Base-by-base conservation (phyloP, 768 basidiomycete species). In the Coprinellus aureogranulatus region DNA sequence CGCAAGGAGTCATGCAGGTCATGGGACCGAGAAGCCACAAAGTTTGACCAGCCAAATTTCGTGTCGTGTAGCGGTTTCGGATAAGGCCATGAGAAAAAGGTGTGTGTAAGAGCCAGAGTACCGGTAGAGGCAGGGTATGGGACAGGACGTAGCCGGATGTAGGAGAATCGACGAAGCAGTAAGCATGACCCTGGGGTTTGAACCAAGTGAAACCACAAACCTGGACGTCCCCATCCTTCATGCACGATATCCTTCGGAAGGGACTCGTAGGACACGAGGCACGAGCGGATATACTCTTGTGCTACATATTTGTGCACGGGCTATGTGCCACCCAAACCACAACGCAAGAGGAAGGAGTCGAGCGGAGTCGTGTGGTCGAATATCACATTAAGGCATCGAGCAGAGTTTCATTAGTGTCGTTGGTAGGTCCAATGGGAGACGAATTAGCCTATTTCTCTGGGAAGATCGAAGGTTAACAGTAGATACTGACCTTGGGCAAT, bases 161-260 rank as follows among this genome's bases (percentile, higher is more conserved):
- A 48, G 18, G 58, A 54, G 34, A 14, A 6, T 14, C 34, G 34
- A 48, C 34, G 14, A 34, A 14, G 6, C 34, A 34, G 34, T 34
- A 34, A 34, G 34, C 34, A 34, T 14, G 34, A 34, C 34, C 34
- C 34, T 34, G 14, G 34, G 14, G 14, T 6, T 14, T 14, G 34
- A 34, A 34, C 34, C 14, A 14, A 14, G 14, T 34, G 14, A 6
- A 14, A 34, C 34, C 57, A 65, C 77, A 40, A 64, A 86, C 87
- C 86, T 59, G 85, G 89, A 61, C 77, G 72, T 23, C 90, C 89
- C 89, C 90, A 92, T 12, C 90, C 90, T 42, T 84, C 81, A 62
- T 88, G 89, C 63, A 75, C 70, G 3, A 80, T 81, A 54, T 82
- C 81, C 68, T 82, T 83, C 22, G 90, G 90, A 60, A 86, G 77